Base-by-base conservation (phyloP, 441 rosid species). In the Hura crepitans region DNA sequence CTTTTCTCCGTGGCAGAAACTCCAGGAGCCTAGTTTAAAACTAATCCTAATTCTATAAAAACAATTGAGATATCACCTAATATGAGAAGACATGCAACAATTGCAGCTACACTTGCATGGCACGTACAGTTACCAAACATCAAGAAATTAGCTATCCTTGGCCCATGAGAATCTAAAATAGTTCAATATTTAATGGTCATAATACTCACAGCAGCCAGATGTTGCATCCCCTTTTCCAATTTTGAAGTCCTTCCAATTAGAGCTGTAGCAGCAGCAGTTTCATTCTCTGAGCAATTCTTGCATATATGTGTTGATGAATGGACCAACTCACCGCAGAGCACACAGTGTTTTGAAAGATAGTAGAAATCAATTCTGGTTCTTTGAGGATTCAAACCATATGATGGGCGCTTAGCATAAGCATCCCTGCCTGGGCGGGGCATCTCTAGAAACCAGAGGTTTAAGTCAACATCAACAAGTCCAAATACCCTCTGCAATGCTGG, bases 401-500 rank as follows among this genome's bases (percentile, higher is more conserved):
- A 62, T 37, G 82, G 80, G 39, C 85, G 85, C 77, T 92, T 93
- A 20, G 86, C 82, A 68, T 84, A 75, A 65, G 85, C 75, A 72
- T 86, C 89, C 85, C 95, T 83, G 39, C 74, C 80, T 57, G 89
- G 88, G 18, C 97, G 95, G 10, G 98, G 96, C 96, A 90, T 89
- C 82, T 92, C 93, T 31, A 73, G 39, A 80, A 90, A 92, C 99
- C 99, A 95, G 70, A 67, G 82, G 77, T 82, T 86, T 68, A 95
- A 81, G 65, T 92, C 92, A 37, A 87, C 96, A 60, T 95, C 96
- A 70, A 95, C 78, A 51, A 92, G 91, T 75, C 98, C 98, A 79
- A 92, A 95, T 17, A 88, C 88, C 65, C 98, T 80, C 64, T 90
- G 98, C 81, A 95, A 60, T 54, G 97, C 93, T 37, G 97, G 99